Evolutionary conservation across 2,329 filamentous ascomycete genomes (phyloP).

Genomic region (Diaporthe capsici): DNA sequence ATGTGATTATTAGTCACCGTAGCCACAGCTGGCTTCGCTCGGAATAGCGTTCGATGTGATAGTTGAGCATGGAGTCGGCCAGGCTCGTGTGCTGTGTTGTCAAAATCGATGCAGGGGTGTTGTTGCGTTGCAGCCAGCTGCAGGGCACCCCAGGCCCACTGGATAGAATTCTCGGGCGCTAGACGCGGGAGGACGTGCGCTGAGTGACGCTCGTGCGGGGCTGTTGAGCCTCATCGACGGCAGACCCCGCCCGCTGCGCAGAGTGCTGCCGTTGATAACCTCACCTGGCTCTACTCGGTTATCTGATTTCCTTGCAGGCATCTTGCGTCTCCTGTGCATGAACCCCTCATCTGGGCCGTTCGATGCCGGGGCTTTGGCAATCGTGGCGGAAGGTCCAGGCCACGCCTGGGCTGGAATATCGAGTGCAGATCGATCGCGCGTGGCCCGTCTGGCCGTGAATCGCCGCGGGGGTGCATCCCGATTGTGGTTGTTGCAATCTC

Average conservation of each 20-base stretch:
- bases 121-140: not conserved
- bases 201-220: conserved; percentile 4
- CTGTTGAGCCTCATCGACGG: conserved; percentile 27
- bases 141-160: not conserved
- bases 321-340: not conserved
- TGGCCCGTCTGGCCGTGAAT: not conserved
- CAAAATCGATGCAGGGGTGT: not conserved
- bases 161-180: conserved; percentile 6
- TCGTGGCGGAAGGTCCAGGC: not conserved
- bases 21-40: too few species aligned
- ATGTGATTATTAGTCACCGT: too few species aligned
- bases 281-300: not conserved
- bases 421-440: not conserved
- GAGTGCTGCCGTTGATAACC: not conserved
- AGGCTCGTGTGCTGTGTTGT: not conserved
- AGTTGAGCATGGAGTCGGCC: not conserved
- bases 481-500: not conserved
- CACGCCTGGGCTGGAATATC: not conserved
- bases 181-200: conserved; percentile 24
- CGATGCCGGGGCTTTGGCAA: not conserved
- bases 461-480: not conserved
- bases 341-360: not conserved
- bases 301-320: not conserved
- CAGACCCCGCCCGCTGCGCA: not conserved
- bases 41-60: not conserved